Evolutionary conservation across 1,139 yeast genomes (phyloP), one percentile per base, ranked within the genome.

Genomic region (Hanseniaspora gamundiae): DNA sequence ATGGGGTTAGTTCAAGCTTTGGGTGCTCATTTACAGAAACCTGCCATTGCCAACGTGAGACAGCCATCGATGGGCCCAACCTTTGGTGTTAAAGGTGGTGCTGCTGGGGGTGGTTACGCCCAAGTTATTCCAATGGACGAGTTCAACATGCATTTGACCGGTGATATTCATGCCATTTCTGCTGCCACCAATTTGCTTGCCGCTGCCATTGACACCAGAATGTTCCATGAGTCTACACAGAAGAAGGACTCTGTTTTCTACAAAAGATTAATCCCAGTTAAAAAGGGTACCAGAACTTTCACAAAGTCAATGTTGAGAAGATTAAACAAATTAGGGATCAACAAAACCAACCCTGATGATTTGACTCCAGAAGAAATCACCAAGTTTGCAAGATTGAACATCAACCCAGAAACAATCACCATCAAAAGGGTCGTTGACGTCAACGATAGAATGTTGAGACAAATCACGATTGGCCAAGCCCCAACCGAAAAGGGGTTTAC

Each of bases 51-150:
- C 44, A 81, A 81, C 55, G 87, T 82, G 40, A 74, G 93, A 64
- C 93, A 82, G 59, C 91, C 93, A 13, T 79, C 87, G 13, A 80
- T 81, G 88, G 93, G 93, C 20, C 93, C 93, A 44, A 82, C 91
- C 9, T 81, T 82, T 56, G 93, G 93, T 62, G 84, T 81, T 47
- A 82, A 82, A 63, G 93, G 93, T 59, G 91, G 91, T 62, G 93
- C 93, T 49, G 91, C 93, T 10, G 93, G 93, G 54, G 93, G 91
- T 59, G 91, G 91, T 44, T 81, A 80, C 58, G 73, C 93, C 7
- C 91, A 82, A 62, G 91, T 81, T 21, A 81, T 82, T 57, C 93
- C 93, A 43, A 82, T 82, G 91, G 93, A 82, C 60, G 91, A 82
- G 60, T 82, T 82, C 66, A 82, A 82, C 65, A 74, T 82, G 80